phyloP scores from a whole-genome alignment of 2,329 filamentous ascomycete species.

The Corynespora cassiicola region DNA sequence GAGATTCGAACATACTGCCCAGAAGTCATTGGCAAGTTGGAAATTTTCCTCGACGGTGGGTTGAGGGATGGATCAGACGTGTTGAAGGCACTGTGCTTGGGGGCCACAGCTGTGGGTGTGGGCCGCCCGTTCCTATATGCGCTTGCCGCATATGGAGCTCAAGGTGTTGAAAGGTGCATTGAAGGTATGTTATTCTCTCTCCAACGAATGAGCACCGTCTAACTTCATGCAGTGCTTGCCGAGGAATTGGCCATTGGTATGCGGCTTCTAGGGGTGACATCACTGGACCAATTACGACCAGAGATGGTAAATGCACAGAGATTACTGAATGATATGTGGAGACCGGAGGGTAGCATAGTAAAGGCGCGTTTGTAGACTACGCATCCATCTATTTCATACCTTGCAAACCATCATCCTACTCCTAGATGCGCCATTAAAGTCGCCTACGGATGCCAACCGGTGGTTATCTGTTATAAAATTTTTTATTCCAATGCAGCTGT shows the following conservation, averaged over 20 bases:
- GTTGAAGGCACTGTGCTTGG: constrained; percentile 47
- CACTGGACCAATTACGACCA: constrained; percentile 66
- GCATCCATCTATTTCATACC: not conserved
- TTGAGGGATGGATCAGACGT: constrained; percentile 47
- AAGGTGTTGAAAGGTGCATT: constrained; percentile 44
- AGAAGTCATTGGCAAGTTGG: constrained; percentile 41
- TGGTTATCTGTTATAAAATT: no score
- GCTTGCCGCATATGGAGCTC: constrained; percentile 44
- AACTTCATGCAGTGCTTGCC: constrained; percentile 41
- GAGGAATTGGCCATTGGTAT: constrained; percentile 72
- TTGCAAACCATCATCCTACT: no score
- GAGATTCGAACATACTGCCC: constrained; percentile 47
- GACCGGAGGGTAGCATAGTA: constrained; percentile 27
- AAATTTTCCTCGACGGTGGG: constrained; percentile 48
- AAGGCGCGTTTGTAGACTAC: constrained; percentile 32
- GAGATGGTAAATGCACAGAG: constrained; percentile 62
- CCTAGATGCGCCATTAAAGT: no score
- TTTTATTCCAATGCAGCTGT: no score
- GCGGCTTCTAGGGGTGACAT: constrained; percentile 69
- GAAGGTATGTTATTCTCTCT: constrained; percentile 35
- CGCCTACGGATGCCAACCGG: no score
- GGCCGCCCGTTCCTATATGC: constrained; percentile 48
- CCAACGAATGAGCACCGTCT: constrained; percentile 7
- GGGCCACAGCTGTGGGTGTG: constrained; percentile 47
- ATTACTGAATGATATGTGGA: constrained; percentile 44